Conservation (phyloP, 2,329 filamentous ascomycete species). For the Cryoendolithus antarcticus region DNA sequence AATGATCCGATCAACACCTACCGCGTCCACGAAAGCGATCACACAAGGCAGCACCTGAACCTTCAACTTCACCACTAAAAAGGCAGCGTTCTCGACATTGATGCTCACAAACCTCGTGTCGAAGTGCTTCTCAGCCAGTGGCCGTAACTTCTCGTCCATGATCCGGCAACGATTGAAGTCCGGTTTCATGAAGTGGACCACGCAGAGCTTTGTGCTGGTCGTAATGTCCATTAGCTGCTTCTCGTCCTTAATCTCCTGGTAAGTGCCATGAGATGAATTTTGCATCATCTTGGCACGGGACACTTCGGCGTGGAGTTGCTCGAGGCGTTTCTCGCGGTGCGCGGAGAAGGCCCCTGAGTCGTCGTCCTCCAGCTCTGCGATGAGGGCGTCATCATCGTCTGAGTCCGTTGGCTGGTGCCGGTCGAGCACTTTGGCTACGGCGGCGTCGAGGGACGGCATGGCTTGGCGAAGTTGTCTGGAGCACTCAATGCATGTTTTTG, state of each 20-base stretch:
- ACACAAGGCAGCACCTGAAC: slow-evolving; percentile 48
- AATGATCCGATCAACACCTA: slow-evolving; percentile 43
- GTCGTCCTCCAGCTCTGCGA: slow-evolving; percentile 42
- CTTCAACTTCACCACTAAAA: slow-evolving; percentile 45
- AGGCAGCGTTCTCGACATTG: slow-evolving; percentile 48
- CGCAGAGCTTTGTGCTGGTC: slow-evolving; percentile 43
- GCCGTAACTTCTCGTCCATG: slow-evolving; percentile 48
- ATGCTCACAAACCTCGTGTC: slow-evolving; percentile 47
- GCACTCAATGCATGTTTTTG: too few species aligned
- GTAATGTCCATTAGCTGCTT: slow-evolving; percentile 48
- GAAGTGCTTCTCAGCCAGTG: slow-evolving; percentile 44
- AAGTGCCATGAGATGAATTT: slow-evolving; percentile 33
- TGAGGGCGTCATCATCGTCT: slow-evolving; percentile 49
- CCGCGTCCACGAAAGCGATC: slow-evolving; percentile 43
- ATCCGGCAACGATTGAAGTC: slow-evolving; percentile 50
- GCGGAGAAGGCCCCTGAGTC: slow-evolving; percentile 41
- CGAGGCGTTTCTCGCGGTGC: slow-evolving; percentile 45
- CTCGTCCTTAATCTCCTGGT: slow-evolving; percentile 45
- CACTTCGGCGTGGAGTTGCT: slow-evolving; percentile 46
- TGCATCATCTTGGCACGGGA: slow-evolving; percentile 38
- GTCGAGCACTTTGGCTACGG: slow-evolving; percentile 40
- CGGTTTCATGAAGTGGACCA: slow-evolving; percentile 53
- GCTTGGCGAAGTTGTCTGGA: background rate
- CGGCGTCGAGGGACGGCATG: slow-evolving; percentile 37
- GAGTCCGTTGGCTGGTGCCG: slow-evolving; percentile 30